phyloP scores from a whole-genome alignment of 2,329 filamentous ascomycete genomes.

The Colletotrichum gloeosporioides region DNA sequence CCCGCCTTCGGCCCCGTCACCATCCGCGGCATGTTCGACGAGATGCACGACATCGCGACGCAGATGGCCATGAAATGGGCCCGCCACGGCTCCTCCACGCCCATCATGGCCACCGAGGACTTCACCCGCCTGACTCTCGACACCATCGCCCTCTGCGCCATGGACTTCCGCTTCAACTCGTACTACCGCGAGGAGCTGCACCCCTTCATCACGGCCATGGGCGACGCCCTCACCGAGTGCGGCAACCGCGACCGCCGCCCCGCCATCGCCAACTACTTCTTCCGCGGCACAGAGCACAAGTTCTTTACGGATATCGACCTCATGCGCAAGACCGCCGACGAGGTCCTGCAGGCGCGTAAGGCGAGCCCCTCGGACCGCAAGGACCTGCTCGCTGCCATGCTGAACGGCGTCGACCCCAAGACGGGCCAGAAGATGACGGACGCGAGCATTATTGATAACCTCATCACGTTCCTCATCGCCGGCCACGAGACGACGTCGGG shows the following conservation, averaged over 20 bases:
- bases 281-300: constrained; percentile 46
- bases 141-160: constrained; percentile 64
- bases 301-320: constrained; percentile 56
- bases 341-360: constrained; percentile 66
- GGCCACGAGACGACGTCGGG: constrained; percentile 75
- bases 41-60: constrained; percentile 56
- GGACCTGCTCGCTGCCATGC: constrained; percentile 72
- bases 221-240: constrained; percentile 59
- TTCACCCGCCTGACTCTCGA: constrained; percentile 69
- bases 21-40: constrained; percentile 65
- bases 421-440: constrained; percentile 67
- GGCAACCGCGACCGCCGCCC: constrained; percentile 55
- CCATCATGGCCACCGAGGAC: constrained; percentile 60
- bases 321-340: constrained; percentile 56
- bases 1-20: constrained; percentile 73
- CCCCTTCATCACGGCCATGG: constrained; percentile 60
- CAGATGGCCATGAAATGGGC: constrained; percentile 63
- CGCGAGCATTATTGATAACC: constrained; percentile 66
- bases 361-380: constrained; percentile 53
- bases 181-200: constrained; percentile 55
- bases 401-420: constrained; percentile 66
- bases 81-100: constrained; percentile 42
- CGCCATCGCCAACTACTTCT: constrained; percentile 50
- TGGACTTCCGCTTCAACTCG: constrained; percentile 66
- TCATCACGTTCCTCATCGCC: constrained; percentile 73